These are phyloP conservation scores for Globisporangium sylvaticum DNA, from an alignment of 352 stramenopile species.

Conservation along the genomic window DNA sequence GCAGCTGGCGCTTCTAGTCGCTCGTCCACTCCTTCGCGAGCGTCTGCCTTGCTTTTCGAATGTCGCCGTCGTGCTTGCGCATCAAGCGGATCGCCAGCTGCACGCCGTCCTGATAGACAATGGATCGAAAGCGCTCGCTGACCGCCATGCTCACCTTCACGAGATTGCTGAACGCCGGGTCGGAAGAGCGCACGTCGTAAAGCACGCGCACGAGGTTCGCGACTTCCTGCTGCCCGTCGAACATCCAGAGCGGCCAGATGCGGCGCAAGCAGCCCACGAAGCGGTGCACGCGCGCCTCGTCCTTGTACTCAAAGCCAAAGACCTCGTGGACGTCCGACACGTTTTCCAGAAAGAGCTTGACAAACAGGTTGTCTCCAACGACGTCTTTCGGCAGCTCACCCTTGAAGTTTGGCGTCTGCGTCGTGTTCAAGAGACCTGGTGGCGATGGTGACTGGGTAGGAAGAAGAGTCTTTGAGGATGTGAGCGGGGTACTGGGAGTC, in stretches of 20 bases:
- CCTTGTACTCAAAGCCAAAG: conserved; percentile 52
- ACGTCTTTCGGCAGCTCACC: conserved; percentile 51
- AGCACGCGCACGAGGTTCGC: conserved; percentile 60
- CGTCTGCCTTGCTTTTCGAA: conserved; percentile 26
- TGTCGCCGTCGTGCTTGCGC: conserved; percentile 24
- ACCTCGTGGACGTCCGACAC: conserved; percentile 61
- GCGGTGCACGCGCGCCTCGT: conserved; percentile 64
- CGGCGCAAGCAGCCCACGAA: conserved; percentile 45
- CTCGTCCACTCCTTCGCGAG: conserved; percentile 31
- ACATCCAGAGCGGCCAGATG: conserved; percentile 79
- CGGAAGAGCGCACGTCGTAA: conserved; percentile 52
- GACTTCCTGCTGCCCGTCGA: conserved; percentile 56
- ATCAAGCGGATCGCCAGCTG: conserved; percentile 38
- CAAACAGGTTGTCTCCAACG: conserved; percentile 21
- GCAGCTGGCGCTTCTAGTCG: conserved; percentile 40
- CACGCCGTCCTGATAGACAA: conserved; percentile 40
- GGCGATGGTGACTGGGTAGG: background rate
- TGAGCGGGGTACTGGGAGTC: background rate
- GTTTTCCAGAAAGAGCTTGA: conserved; percentile 48
- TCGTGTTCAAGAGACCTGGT: conserved; percentile 22
- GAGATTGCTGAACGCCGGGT: conserved; percentile 56
- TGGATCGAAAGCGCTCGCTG: conserved; percentile 43
- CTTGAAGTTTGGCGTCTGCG: conserved; percentile 63
- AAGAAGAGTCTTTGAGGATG: background rate
- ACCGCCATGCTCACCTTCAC: conserved; percentile 48